Evolutionary conservation across 305 asterid genomes (phyloP).

Genomic region (Solanum chacoense): DNA sequence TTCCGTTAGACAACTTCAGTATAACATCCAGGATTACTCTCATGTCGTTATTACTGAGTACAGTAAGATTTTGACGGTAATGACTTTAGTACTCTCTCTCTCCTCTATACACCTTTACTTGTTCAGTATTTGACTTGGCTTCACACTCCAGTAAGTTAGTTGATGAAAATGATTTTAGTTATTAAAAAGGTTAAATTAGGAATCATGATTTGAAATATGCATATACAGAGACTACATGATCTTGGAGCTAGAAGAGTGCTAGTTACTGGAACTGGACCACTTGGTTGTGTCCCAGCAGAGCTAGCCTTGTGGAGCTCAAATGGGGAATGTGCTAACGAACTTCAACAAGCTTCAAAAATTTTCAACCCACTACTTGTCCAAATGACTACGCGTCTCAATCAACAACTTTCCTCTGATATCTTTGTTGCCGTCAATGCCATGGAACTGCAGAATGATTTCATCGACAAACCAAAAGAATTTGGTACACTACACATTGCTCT

Average conservation of each 20-base stretch:
- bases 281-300: conserved; percentile 53
- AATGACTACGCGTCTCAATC: conserved; percentile 34
- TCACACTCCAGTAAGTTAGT: no score
- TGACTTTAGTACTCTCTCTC: background rate
- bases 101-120: background rate
- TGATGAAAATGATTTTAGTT: background rate
- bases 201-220: background rate
- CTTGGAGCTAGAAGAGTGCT: conserved; percentile 50
- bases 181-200: background rate
- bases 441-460: conserved; percentile 38
- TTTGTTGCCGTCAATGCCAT: conserved; percentile 46
- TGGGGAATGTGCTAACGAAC: conserved; percentile 46
- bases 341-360: conserved; percentile 28
- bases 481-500: background rate
- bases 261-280: conserved; percentile 56
- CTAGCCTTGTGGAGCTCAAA: conserved; percentile 33
- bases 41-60: conserved; percentile 32
- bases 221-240: conserved; percentile 27
- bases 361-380: conserved; percentile 41
- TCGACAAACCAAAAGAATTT: conserved; percentile 22
- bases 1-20: conserved; percentile 27
- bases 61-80: conserved; percentile 33
- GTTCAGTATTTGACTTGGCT: background rate
- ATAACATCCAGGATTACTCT: conserved; percentile 23
- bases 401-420: conserved; percentile 28